phyloP scores from a whole-genome alignment of 129 eudicot genomes.

The Apium graveolens region DNA sequence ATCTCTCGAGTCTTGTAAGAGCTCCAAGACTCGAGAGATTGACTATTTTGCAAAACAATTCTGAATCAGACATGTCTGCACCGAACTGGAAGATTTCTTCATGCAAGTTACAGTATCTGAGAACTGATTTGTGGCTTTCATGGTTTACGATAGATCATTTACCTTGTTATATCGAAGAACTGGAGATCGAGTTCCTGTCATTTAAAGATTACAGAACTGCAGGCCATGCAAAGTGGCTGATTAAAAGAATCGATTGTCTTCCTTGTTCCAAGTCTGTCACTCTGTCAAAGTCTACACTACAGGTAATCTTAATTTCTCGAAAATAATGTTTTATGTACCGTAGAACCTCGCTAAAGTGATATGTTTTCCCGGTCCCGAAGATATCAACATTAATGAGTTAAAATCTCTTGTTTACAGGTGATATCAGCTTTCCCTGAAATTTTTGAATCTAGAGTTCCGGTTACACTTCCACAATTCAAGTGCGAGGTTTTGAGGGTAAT shows the following conservation, averaged over 20 bases:
- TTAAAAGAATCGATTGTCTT: not conserved
- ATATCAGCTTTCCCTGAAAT: not conserved
- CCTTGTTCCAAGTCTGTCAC: not conserved
- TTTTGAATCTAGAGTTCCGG: no score
- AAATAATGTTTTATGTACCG: no score
- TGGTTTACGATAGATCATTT: fast-evolving
- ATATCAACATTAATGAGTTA: no score
- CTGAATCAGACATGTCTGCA: not conserved
- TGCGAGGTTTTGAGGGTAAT: not conserved
- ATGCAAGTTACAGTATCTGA: not conserved
- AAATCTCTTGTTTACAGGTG: not conserved
- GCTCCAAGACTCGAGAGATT: not conserved
- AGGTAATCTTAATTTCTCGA: not conserved
- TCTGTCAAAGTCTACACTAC: not conserved
- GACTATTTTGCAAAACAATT: not conserved
- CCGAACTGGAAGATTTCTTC: not conserved
- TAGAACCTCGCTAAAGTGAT: no score
- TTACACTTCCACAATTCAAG: not conserved
- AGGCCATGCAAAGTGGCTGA: not conserved
- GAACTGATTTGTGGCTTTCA: not conserved
- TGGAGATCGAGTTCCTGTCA: not conserved
- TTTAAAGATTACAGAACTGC: no score
- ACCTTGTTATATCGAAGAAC: no score
- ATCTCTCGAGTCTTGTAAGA: no score
- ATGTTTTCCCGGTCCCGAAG: no score